Conservation (phyloP, 495 filamentous ascomycete genomes). For the Aspergillus sclerotiicarbonarius region DNA sequence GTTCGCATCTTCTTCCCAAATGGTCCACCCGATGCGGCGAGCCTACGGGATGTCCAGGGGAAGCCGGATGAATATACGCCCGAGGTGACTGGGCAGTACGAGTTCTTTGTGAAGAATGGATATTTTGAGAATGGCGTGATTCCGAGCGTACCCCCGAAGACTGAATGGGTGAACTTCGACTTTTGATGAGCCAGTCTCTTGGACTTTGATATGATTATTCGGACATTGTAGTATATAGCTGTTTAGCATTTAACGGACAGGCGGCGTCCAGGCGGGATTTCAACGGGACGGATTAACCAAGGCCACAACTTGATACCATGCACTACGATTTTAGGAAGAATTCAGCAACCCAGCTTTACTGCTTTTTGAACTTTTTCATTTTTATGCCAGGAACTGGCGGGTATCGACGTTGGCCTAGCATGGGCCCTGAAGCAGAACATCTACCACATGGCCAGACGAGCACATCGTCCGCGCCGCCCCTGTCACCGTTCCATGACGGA, state of each 20-base stretch:
- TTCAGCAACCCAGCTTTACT: slow-evolving; percentile 10
- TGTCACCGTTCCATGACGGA: slow-evolving; percentile 15
- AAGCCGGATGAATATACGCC: slow-evolving; percentile 42
- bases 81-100: slow-evolving; percentile 57
- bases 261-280: slow-evolving; percentile 5
- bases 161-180: slow-evolving; percentile 70
- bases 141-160: slow-evolving; percentile 69
- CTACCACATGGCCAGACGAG: slow-evolving; percentile 21
- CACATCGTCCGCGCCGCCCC: slow-evolving; percentile 18
- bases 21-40: slow-evolving; percentile 58
- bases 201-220: slow-evolving; percentile 4
- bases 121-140: slow-evolving; percentile 61
- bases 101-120: slow-evolving; percentile 57
- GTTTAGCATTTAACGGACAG: neutral
- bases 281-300: neutral
- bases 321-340: slow-evolving; percentile 7
- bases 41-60: slow-evolving; percentile 36
- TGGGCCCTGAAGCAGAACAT: slow-evolving; percentile 17
- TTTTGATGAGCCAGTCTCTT: slow-evolving; percentile 43
- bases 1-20: slow-evolving; percentile 67
- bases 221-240: slow-evolving; percentile 2
- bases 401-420: slow-evolving; percentile 27
- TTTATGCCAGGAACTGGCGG: slow-evolving; percentile 37
- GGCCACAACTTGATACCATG: neutral
- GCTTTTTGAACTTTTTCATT: slow-evolving; percentile 39